Base-by-base conservation (phyloP, 1,284 basidiomycete species). In the Volvariella surrecta region DNA sequence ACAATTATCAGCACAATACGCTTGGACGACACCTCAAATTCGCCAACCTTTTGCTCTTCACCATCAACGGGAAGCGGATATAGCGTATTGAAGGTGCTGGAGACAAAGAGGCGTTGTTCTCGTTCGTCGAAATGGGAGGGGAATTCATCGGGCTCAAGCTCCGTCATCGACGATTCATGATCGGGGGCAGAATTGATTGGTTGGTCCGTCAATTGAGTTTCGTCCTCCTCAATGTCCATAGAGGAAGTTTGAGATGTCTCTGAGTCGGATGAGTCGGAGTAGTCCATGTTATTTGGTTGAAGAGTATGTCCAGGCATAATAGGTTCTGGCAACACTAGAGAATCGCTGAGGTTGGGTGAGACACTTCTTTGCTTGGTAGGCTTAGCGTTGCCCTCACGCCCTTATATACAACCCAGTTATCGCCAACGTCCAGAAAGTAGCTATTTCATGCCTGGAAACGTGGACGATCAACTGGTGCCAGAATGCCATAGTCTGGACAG, bases 31-130 rank as follows among this genome's bases (percentile, higher is more conserved):
- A 11, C 11, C 6, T 28, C 24, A 11, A 11, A 28, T n/a, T 28
- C 24, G 61, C 67, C 37, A 54, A 84, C 82, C 59, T 70, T 59
- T 56, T 76, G 76, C 57, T 86, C 82, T 10, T 63, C 61, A 22
- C 70, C 67, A 58, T 86, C 82, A 3, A 77, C 76, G 37, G 82
- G 82, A 43, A 86, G 61, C 20, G 77, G 78, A 55, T 85, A 85
- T 44, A 73, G 76, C 45, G 64, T 65, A 11, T 47, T 54, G 24
- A 6, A 8, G 62, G 63, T 64, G 68, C 75, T 72, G 56, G 79
- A 79, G 67, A 77, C 75, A 63, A 79, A 86, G 58, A 83, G 73
- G 35, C 80, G 67, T 39, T 67, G 72, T 51, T 67, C 61, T 11
- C 66, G 62, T 51, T 81, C 75, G 32, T 54, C 53, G 52, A 85